Conservation (phyloP, 2,329 filamentous ascomycete genomes). For the Lecanicillium sp. region DNA sequence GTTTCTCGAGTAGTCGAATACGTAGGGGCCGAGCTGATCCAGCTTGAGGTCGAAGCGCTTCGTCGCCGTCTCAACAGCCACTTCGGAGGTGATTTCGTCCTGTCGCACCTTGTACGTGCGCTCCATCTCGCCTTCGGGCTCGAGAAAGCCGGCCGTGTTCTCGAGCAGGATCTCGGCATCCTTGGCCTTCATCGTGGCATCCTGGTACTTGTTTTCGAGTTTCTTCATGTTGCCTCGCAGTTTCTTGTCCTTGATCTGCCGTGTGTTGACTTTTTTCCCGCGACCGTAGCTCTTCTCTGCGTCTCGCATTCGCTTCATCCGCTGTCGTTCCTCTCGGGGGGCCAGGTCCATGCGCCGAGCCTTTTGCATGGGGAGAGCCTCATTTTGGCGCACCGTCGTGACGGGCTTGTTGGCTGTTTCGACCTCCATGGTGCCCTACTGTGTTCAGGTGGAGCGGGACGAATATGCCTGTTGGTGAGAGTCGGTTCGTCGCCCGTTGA, state of each 20-base stretch:
- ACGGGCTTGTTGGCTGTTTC: conserved; percentile 25
- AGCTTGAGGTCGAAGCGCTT: conserved; percentile 89
- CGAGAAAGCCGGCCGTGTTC: conserved; percentile 76
- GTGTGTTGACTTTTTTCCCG: conserved; percentile 65
- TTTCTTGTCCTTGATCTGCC: conserved; percentile 80
- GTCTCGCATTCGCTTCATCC: conserved; percentile 44
- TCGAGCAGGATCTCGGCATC: conserved; percentile 93
- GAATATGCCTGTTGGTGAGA: conserved; percentile 7
- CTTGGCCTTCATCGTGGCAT: conserved; percentile 76
- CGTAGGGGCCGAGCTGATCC: conserved; percentile 76
- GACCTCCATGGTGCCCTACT: conserved; percentile 27
- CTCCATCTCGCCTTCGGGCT: conserved; percentile 83
- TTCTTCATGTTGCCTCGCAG: conserved; percentile 70
- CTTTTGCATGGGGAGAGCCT: conserved; percentile 41
- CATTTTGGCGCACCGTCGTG: conserved; percentile 38
- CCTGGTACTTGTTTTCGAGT: conserved; percentile 75
- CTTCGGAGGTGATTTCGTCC: conserved; percentile 68
- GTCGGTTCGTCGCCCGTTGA: background rate
- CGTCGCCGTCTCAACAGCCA: conserved; percentile 78
- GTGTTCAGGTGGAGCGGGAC: too few species aligned
- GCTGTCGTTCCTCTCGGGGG: conserved; percentile 42
- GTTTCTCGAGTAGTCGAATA: conserved; percentile 83
- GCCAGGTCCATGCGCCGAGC: conserved; percentile 45
- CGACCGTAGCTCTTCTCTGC: conserved; percentile 78
- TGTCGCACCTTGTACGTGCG: conserved; percentile 89